Conservation (phyloP, 768 basidiomycete species). For the Mycena capillaripes region DNA sequence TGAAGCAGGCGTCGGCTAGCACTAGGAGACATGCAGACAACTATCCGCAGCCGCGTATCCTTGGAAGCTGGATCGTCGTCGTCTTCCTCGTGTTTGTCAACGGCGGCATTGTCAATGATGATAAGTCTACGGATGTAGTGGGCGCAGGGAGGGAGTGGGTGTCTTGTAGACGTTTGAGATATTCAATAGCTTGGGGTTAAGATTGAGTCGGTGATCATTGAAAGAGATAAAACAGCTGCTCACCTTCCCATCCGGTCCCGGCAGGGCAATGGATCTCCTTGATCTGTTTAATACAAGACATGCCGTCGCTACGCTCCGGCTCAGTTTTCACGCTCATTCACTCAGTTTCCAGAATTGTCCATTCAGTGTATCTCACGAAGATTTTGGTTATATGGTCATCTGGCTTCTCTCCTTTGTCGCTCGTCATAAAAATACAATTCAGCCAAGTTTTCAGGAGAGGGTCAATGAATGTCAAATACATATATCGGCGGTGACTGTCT, state of each 20-base stretch:
- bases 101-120: background rate
- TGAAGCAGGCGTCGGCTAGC: conserved; percentile 34
- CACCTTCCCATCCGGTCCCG: conserved; percentile 38
- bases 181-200: background rate
- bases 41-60: conserved; percentile 31
- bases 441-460: no score
- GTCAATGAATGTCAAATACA: no score
- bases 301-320: no score
- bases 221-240: background rate
- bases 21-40: conserved; percentile 42
- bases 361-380: no score
- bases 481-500: no score
- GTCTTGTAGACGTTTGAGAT: background rate
- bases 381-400: no score
- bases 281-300: no score
- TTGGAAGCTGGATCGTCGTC: conserved; percentile 2
- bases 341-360: no score
- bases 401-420: no score
- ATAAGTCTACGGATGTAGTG: conserved; percentile 22
- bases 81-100: conserved; percentile 29
- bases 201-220: background rate
- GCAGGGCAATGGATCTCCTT: conserved; percentile 19
- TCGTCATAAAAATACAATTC: no score
- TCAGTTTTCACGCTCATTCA: no score
- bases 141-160: background rate